Conservation (phyloP, 1,139 yeast species). For the Saccharomyces hybrid region DNA sequence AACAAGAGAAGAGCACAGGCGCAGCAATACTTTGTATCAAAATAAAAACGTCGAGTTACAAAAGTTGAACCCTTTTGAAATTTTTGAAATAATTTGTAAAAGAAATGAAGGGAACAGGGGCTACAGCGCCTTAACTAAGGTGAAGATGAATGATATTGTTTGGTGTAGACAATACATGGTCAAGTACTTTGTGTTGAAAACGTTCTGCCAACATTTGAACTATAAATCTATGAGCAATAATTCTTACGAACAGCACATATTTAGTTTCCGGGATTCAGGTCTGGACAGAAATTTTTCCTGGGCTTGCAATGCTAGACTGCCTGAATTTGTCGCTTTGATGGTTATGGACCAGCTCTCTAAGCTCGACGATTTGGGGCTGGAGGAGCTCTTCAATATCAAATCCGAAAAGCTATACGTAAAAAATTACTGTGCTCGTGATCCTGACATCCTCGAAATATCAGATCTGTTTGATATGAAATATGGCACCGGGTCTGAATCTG, state of each 20-base stretch:
- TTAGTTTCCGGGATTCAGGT: conserved; percentile 27
- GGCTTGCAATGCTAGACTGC: conserved; percentile 25
- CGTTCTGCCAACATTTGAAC: conserved; percentile 6
- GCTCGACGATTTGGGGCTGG: conserved; percentile 19
- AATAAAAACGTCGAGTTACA: conserved; percentile 10
- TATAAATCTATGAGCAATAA: neutral
- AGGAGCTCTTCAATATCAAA: conserved; percentile 21
- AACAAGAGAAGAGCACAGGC: conserved; percentile 13
- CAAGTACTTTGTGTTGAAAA: conserved; percentile 17
- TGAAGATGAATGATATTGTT: conserved; percentile 23
- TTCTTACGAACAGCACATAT: conserved; percentile 5
- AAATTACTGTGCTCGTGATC: conserved; percentile 7
- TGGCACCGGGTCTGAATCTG: conserved; percentile 9
- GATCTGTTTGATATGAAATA: conserved; percentile 13
- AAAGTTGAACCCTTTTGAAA: conserved; percentile 16
- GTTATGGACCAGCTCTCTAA: conserved; percentile 21
- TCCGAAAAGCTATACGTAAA: conserved; percentile 9
- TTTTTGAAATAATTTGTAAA: conserved; percentile 13
- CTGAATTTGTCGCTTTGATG: conserved; percentile 21
- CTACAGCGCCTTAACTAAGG: conserved; percentile 4
- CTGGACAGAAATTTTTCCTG: conserved; percentile 26
- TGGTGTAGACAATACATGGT: conserved; percentile 30
- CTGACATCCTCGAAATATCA: conserved; percentile 20
- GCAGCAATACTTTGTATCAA: conserved; percentile 7
- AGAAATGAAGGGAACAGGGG: conserved; percentile 2